Base-by-base conservation (phyloP, 805 yeast genomes). In the Ogataea corticis region DNA sequence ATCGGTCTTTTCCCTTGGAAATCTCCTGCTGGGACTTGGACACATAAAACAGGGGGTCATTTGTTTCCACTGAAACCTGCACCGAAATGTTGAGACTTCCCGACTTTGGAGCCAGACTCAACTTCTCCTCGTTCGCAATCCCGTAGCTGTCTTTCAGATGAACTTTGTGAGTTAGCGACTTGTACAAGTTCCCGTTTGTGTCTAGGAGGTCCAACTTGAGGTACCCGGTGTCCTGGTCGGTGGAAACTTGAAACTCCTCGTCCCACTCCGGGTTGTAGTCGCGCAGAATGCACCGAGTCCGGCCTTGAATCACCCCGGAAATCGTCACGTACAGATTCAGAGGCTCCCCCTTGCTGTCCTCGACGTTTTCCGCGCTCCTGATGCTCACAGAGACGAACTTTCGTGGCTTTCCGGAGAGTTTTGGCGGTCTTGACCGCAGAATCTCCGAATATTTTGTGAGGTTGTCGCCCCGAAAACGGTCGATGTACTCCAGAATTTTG, bases 241-340 rank as follows among this genome's bases (percentile, higher is more conserved):
- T 49, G 31, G 49, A 45, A 3, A 51, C 47, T 61, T 89, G 96
- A 61, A 89, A 87, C 45, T 85, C 87, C 67, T 91, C 96, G 56
- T 87, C 87, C 95, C 95, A 92, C 13, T 76, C 78, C 0, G 97
- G 97, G 55, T 82, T 80, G 28, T 76, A 67, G 4, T 82, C 78
- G 43, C 78, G 78, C 25, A 73, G 70, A 3, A 86, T 70, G 0
- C 83, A 76, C 54, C 87, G 72, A 0, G 98, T 91, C 49, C 79
- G 81, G 15, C 57, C 61, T 31, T 47, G 52, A 5, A 57, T 39
- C 6, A 51, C 49, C 1, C 67, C 68, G 3, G 51, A 44, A 9
- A 61, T 41, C 21, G 18, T 33, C 16, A 61, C 60, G 29, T 55
- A 57, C 23, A 61, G 46, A 37, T 61, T 59, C 12, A 61, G 36